Percentiles rank a stretch among this genome's conserved stretches.
These are phyloP conservation scores for Niebla homalea DNA, from an alignment of 495 filamentous ascomycete genomes.

Conservation along the genomic window DNA sequence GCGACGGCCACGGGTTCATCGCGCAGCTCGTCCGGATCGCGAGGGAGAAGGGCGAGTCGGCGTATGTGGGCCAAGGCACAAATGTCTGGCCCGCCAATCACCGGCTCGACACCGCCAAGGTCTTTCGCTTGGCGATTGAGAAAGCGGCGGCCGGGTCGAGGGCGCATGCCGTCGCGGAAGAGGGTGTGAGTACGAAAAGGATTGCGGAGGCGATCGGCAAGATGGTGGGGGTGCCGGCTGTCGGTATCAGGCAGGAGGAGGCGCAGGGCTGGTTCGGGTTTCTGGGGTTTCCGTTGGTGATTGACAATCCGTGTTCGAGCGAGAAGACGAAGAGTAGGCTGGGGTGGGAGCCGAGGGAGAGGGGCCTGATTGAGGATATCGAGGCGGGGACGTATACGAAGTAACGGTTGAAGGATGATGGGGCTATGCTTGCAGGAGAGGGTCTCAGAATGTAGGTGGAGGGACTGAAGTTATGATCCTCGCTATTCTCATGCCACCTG, in stretches of 20 bases:
- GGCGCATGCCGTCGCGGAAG: slow-evolving; percentile 31
- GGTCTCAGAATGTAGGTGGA: too few species aligned
- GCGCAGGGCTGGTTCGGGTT: slow-evolving; percentile 24
- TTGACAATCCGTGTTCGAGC: slow-evolving; percentile 29
- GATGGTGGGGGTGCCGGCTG: slow-evolving; percentile 17
- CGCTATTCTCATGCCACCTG: too few species aligned
- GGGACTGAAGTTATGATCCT: too few species aligned
- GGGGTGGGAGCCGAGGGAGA: slow-evolving; percentile 26
- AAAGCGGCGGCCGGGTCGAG: slow-evolving; percentile 25
- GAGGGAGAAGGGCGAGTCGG: slow-evolving; percentile 4
- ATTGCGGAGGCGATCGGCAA: slow-evolving; percentile 28
- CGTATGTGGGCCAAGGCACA: slow-evolving; percentile 31
- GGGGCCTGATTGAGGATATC: slow-evolving; percentile 27
- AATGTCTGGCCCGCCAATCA: slow-evolving; percentile 32
- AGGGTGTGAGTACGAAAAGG: slow-evolving; percentile 26
- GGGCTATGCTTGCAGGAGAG: too few species aligned
- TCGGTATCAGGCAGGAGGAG: slow-evolving; percentile 26
- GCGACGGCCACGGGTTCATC: slow-evolving; percentile 23
- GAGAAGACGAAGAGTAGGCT: slow-evolving; percentile 27
- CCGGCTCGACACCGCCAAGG: slow-evolving; percentile 26
- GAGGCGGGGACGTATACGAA: background rate
- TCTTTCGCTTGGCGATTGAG: slow-evolving; percentile 31
- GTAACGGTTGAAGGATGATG: too few species aligned
- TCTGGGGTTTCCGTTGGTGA: slow-evolving; percentile 12
- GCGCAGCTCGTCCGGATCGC: slow-evolving; percentile 1